Evolutionary conservation across 202 grass and related monocot species (phyloP).

Genomic region (Thinopyrum obtusiflorum): DNA sequence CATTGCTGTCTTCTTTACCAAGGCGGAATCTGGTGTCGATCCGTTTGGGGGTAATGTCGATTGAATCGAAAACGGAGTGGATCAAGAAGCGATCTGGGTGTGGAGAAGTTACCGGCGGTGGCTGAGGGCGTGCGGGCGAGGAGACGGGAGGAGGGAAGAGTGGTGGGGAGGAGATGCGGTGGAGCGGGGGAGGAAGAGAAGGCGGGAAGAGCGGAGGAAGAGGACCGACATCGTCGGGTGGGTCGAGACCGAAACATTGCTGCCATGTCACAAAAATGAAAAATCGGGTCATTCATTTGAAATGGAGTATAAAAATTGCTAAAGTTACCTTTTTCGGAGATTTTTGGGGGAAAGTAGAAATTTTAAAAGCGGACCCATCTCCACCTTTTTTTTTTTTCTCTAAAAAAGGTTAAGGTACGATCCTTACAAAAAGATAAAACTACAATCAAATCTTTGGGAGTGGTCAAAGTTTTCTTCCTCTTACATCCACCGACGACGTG

Average conservation of each 20-base stretch:
- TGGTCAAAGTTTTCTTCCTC: too few relatives aligned
- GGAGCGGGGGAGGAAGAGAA: not conserved
- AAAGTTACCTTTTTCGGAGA: not conserved
- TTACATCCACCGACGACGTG: too few relatives aligned
- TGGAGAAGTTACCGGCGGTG: not conserved
- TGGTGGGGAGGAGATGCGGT: not conserved
- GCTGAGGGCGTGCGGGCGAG: not conserved
- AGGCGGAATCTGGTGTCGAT: not conserved
- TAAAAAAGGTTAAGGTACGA: too few relatives aligned
- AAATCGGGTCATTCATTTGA: not conserved
- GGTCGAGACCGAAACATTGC: not conserved
- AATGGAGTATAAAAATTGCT: not conserved
- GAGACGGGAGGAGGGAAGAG: not conserved
- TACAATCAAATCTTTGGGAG: too few relatives aligned
- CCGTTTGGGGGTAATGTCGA: not conserved
- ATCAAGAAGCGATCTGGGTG: not conserved
- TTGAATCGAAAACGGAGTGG: not conserved
- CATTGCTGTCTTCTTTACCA: constrained; percentile 19
- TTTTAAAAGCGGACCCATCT: not conserved
- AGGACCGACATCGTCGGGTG: not conserved
- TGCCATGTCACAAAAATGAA: not conserved
- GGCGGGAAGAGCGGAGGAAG: not conserved
- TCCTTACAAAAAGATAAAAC: too few relatives aligned
- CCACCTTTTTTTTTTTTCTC: too few relatives aligned
- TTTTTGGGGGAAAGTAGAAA: not conserved